Evolutionary conservation across 176 grass and related monocot genomes (phyloP), one percentile per base, ranked within the genome.

Genomic region (Avena sativa): DNA sequence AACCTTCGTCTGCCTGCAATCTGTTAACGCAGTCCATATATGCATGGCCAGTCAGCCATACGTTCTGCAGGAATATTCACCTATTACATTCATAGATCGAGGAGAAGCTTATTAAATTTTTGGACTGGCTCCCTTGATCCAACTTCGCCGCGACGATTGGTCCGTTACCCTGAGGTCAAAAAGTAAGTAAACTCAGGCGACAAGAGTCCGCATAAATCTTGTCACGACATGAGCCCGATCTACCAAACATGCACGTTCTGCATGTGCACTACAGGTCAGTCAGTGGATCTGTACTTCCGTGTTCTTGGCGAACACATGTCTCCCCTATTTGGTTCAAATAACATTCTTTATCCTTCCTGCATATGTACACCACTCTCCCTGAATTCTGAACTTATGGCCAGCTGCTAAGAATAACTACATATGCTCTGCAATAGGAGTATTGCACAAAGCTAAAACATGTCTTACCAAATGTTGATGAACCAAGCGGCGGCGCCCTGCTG

Each of bases 171-270:
- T 11, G 66, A 50, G 68, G 75, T 87, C 84, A 79, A 78, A 53
- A 28, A 34, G 30, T 10, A 43, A 43, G 40, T 43, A 43, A 53
- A 83, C 53, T 51, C 26, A 51, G 50, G 34, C 26, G 89, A 38
- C 81, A 80, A 49, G 8, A 36, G 81, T 91, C 81, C 25, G 5
- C 61, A 66, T 13, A 71, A 28, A 87, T 87, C 50, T 85, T 81
- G 85, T 59, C 89, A 76, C 40, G 14, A 8, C 76, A 12, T 38
- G 48, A 28, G 68, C 36, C 80, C 85, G 76, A 40, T 87, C 81
- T 84, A 91, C 81, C 89, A 76, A 87, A 91, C 85, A 87, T 81
- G 89, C 89, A 80, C 68, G 85, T 75, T 21, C 21, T 46, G 59
- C 89, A 88, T 88, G 85, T 91, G 85, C 85, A 36, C 34, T 26